phyloP scores from a whole-genome alignment of 768 basidiomycete species.

The Suillus subluteus region DNA sequence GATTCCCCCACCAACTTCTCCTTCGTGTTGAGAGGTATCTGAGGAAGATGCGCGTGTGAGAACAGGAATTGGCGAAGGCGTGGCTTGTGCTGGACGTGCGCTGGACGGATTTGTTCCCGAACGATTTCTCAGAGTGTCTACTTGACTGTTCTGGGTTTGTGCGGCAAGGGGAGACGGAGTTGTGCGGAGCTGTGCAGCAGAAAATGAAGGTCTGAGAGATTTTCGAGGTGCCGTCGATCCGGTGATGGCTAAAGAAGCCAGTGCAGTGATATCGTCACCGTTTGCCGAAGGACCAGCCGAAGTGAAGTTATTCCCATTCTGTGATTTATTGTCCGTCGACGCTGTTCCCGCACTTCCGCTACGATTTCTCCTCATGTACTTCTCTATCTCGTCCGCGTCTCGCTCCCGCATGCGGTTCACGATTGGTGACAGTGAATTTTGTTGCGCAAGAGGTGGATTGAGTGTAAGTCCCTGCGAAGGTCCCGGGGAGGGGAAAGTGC shows the following conservation, averaged over 20 bases:
- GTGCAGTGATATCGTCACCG: slow-evolving; percentile 56
- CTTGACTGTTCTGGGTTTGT: slow-evolving; percentile 41
- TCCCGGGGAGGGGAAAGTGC: slow-evolving; percentile 39
- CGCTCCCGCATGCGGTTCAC: slow-evolving; percentile 80
- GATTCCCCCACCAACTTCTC: slow-evolving; percentile 45
- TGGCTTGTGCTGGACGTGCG: slow-evolving; percentile 43
- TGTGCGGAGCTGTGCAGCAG: slow-evolving; percentile 75
- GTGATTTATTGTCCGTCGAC: slow-evolving; percentile 72
- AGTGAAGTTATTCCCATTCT: slow-evolving; percentile 52
- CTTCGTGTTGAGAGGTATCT: slow-evolving; percentile 46
- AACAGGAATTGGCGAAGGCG: slow-evolving; percentile 44
- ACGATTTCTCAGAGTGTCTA: slow-evolving; percentile 53
- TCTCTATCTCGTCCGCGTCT: slow-evolving; percentile 88
- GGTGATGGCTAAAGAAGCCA: slow-evolving; percentile 48
- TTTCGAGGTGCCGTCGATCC: slow-evolving; percentile 63
- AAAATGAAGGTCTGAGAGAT: slow-evolving; percentile 69
- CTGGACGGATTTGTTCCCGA: slow-evolving; percentile 69
- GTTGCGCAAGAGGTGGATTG: slow-evolving; percentile 36
- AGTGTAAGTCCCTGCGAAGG: slow-evolving; percentile 39
- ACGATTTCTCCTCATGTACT: slow-evolving; percentile 79
- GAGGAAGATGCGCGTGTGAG: slow-evolving; percentile 61
- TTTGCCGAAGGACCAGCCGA: slow-evolving; percentile 56
- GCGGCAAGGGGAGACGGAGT: slow-evolving; percentile 41
- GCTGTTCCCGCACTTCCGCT: slow-evolving; percentile 79
- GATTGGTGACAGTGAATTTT: slow-evolving; percentile 71